Evolutionary conservation across 2,329 filamentous ascomycete species (phyloP).

Genomic region (Ceratocystis smalleyi): DNA sequence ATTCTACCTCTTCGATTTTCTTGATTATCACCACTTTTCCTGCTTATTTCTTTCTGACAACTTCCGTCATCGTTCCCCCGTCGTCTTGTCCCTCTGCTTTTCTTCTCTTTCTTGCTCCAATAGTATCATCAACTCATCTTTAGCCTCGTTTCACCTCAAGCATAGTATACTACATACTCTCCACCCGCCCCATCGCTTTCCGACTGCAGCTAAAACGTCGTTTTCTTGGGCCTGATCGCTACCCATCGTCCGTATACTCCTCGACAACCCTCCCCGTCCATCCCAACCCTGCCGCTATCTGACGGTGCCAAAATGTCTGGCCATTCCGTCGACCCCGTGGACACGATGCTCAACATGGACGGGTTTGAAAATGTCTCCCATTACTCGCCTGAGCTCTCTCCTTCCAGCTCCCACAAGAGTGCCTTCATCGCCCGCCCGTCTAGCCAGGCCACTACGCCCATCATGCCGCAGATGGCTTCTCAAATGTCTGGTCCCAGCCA

Average conservation of each 20-base stretch:
- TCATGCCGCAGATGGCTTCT: constrained; percentile 34
- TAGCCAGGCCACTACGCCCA: constrained; percentile 39
- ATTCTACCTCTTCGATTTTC: not conserved
- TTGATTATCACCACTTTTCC: constrained; percentile 6
- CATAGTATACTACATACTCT: not conserved
- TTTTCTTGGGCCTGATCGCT: not conserved
- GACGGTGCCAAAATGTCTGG: constrained; percentile 21
- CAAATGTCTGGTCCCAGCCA: constrained; percentile 72
- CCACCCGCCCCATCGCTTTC: not conserved
- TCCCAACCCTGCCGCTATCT: not conserved
- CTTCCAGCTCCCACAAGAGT: constrained; percentile 37
- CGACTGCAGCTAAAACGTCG: not conserved
- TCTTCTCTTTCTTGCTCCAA: not conserved
- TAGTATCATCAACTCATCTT: not conserved
- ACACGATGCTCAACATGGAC: constrained; percentile 44
- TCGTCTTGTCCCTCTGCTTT: not conserved
- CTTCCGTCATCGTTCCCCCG: not conserved
- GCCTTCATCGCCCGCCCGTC: constrained; percentile 36
- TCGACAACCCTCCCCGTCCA: not conserved
- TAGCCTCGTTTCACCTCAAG: not conserved
- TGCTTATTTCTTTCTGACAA: not conserved
- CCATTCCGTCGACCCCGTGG: constrained; percentile 36
- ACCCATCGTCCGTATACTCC: not conserved
- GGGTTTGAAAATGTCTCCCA: constrained; percentile 46
- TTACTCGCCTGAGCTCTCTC: constrained; percentile 45